Conservation (phyloP, 495 filamentous ascomycete species). For the Ascobolus immersus region DNA sequence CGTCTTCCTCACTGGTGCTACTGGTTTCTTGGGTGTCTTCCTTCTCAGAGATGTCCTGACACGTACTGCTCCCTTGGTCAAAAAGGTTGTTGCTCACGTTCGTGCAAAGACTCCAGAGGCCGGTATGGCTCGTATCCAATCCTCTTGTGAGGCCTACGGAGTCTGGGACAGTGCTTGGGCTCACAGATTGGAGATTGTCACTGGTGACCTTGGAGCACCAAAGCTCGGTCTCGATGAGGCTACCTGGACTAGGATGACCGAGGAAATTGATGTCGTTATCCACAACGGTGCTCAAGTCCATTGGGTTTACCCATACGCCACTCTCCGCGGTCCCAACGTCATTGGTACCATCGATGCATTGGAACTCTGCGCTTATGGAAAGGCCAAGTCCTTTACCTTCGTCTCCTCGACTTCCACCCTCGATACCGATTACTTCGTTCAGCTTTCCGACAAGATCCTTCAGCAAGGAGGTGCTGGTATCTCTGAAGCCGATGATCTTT, state of each 20-base stretch:
- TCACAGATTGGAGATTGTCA: conserved; percentile 33
- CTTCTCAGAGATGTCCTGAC: conserved; percentile 50
- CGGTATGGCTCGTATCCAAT: conserved; percentile 26
- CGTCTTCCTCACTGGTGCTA: conserved; percentile 69
- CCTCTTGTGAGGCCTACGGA: conserved; percentile 42
- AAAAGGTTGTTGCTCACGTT: conserved; percentile 51
- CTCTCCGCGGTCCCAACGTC: conserved; percentile 55
- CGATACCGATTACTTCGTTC: conserved; percentile 56
- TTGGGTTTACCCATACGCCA: conserved; percentile 62
- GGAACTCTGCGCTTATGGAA: conserved; percentile 46
- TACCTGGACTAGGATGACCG: conserved; percentile 35
- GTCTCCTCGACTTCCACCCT: conserved; percentile 69
- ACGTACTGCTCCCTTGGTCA: conserved; percentile 25
- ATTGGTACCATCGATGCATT: conserved; percentile 54
- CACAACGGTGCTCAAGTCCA: conserved; percentile 80
- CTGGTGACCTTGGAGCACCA: conserved; percentile 47
- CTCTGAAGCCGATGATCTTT: conserved; percentile 37
- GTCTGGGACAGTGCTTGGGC: conserved; percentile 55
- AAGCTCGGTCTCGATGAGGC: conserved; percentile 40
- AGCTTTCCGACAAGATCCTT: conserved; percentile 36
- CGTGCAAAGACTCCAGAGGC: conserved; percentile 30
- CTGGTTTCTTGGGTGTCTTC: conserved; percentile 72
- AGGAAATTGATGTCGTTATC: conserved; percentile 51
- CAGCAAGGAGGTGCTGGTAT: conserved; percentile 28
- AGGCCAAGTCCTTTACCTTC: conserved; percentile 57